Evolutionary conservation across 1,284 basidiomycete genomes (phyloP).

Genomic region (Ceratobasidium sp.): DNA sequence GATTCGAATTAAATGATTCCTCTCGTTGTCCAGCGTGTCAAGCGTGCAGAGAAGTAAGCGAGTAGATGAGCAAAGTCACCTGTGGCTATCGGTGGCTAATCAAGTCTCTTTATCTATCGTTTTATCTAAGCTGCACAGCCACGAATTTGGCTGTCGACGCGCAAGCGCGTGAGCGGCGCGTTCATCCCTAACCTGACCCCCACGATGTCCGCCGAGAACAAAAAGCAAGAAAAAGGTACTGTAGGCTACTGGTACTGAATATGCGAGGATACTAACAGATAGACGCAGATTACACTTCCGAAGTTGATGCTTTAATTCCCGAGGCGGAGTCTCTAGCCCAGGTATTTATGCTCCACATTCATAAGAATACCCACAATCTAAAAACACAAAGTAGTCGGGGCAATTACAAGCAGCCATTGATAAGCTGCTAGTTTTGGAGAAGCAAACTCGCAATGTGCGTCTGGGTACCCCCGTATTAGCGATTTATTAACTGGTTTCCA

Average conservation of each 20-base stretch:
- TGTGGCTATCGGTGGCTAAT: no score
- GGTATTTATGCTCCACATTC: slow-evolving; percentile 52
- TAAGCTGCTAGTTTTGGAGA: slow-evolving; percentile 90
- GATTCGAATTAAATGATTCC: no score
- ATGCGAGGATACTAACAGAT: neutral
- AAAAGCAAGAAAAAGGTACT: slow-evolving; percentile 47
- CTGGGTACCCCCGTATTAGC: slow-evolving; percentile 1
- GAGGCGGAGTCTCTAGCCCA: slow-evolving; percentile 61
- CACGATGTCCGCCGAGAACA: slow-evolving; percentile 47
- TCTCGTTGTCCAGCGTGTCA: no score
- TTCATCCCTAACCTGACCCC: neutral
- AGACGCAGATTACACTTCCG: slow-evolving; percentile 61
- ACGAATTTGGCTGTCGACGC: slow-evolving; percentile 21
- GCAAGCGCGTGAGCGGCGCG: slow-evolving; percentile 43
- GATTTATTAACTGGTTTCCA: slow-evolving; percentile 1
- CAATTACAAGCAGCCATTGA: slow-evolving; percentile 90
- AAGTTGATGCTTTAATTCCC: slow-evolving; percentile 63
- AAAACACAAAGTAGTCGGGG: slow-evolving; percentile 62
- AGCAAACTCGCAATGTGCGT: slow-evolving; percentile 94
- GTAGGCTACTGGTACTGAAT: neutral
- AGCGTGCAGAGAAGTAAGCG: no score
- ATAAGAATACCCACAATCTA: slow-evolving; percentile 45
- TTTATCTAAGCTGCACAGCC: slow-evolving; percentile 22
- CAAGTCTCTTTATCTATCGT: neutral
- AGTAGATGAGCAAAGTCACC: no score